Evolutionary conservation across 805 yeast genomes (phyloP), one percentile per base, ranked within the genome.

Genomic region (Saccharomycopsis fodiens): DNA sequence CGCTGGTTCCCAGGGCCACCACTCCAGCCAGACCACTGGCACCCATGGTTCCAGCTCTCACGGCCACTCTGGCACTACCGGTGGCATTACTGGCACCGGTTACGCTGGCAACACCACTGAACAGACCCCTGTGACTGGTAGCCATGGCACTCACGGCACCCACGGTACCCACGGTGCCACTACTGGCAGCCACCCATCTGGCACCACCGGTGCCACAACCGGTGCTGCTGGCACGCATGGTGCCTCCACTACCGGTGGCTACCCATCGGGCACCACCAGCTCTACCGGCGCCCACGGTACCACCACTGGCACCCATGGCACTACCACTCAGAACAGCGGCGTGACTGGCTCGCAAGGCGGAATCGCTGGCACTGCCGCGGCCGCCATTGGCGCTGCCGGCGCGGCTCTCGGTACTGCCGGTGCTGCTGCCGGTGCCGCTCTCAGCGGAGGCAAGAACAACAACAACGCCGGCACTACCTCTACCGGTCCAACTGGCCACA

Each of bases 1-100:
- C 38, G n/a, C n/a, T n/a, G n/a, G n/a, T n/a, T n/a, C n/a, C n/a
- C 65, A 74, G 52, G 65, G 74, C 50, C 96, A 88, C 70, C 69
- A 78, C 55, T 67, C 15, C 8, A 35, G 15, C n/a, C 22, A 36
- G 7, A n/a, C 13, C 4, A 22, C 41, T 7, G 8, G 7, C n/a
- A 19, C 13, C 16, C 23, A 10, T 10, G 25, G 19, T 20, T 15
- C 17, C 12, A 32, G 17, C 2, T 36, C 20, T 8, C 7, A 5
- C 20, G 23, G 23, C n/a, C 12, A 22, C 19, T 5, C 39, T 32
- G n/a, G n/a, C n/a, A 5, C 6, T 19, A 32, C 8, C 7, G 36
- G 36, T 6, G 17, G 20, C 36, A 6, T 15, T 6, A 32, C 36
- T 32, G 36, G 36, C 15, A n/a, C n/a, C n/a, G 29, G 29, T 25